These are phyloP conservation scores for Trypanosoma platydactyli DNA, from an alignment of 208 protist genomes.

Conservation along the genomic window DNA sequence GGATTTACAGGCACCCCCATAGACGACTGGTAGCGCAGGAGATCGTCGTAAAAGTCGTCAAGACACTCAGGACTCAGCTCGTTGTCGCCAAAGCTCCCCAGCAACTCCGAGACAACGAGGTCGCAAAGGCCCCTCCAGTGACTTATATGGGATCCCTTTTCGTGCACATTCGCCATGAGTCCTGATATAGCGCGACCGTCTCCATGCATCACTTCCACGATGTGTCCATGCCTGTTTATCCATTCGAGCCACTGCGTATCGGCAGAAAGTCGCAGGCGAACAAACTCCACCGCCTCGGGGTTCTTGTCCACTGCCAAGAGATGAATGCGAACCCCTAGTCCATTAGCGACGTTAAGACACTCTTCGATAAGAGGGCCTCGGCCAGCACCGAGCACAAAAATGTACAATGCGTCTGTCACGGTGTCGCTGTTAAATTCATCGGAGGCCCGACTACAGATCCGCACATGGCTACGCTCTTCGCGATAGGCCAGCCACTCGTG, in stretches of 20 bases:
- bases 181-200: slow-evolving; percentile 81
- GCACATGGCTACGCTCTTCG: slow-evolving; percentile 34
- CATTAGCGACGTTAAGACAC: slow-evolving; percentile 74
- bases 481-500: slow-evolving; percentile 46
- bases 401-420: slow-evolving; percentile 37
- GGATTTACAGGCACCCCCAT: slow-evolving; percentile 48
- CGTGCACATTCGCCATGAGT: no score
- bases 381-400: slow-evolving; percentile 97
- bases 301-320: slow-evolving; percentile 99
- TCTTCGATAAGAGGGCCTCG: slow-evolving; percentile 94
- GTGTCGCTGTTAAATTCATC: slow-evolving; percentile 24
- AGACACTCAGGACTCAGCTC: slow-evolving; percentile 99
- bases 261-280: slow-evolving; percentile 48
- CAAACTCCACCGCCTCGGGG: slow-evolving; percentile 93
- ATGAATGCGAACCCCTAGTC: slow-evolving; percentile 63
- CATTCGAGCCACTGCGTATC: slow-evolving; percentile 69
- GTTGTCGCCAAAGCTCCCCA: slow-evolving; percentile 99
- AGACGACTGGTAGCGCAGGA: slow-evolving; percentile 48
- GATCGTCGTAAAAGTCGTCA: slow-evolving; percentile 86
- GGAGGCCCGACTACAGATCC: slow-evolving; percentile 15
- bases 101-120: slow-evolving; percentile 97
- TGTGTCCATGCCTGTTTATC: slow-evolving; percentile 68
- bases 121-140: slow-evolving; percentile 80
- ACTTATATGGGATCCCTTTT: slow-evolving; percentile 47
- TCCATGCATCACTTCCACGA: slow-evolving; percentile 87